Base-by-base conservation (phyloP, 768 basidiomycete species). In the Cystobasidium ongulense region DNA sequence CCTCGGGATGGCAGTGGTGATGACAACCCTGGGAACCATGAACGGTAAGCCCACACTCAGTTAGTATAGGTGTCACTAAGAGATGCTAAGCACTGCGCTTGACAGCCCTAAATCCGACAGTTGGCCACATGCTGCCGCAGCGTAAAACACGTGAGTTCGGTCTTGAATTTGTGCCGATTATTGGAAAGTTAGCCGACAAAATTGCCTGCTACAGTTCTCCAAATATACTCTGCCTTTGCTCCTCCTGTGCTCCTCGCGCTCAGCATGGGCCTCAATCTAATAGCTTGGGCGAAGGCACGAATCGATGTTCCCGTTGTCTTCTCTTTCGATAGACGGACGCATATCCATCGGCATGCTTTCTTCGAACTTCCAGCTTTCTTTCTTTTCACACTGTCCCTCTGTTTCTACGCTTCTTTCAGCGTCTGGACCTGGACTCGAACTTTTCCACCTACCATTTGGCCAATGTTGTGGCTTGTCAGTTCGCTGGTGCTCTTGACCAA, bases 301-400 rank as follows among this genome's bases (percentile, higher is more conserved):
- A 36, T 70, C 23, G 52, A 70, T 41, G 52, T 54, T 4, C 29
- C 43, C 3, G 29, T 54, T 11, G 29, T 70, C 43, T 70, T 70
- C 67, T 52, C 43, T 7, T 54, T 70, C 64, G 67, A 70, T 35
- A 4, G 50, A 3, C 67, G 50, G 10, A 70, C 43, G 2, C 43
- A 52, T 33, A 4, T 70, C 35, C n/a, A 53, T 54, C 11, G 4
- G 4, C 25, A 70, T 21, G n/a, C 23, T 18, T 70, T 25, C 29
- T 54, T 29, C 35, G 67, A 70, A 31, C 29, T 70, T 10, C 67
- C 67, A 25, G 35, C 67, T 15, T 70, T 70, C 52, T 31, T 70
- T 10, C 29, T 70, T 31, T 11, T 52, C 10, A 70, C 67, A 10
- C 29, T 70, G 38, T 29, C 46, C 8, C 15, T 18, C 4, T 23